Evolutionary conservation across 768 basidiomycete genomes (phyloP), one percentile per base, ranked within the genome.

Genomic region (Lactarius hatsudake): DNA sequence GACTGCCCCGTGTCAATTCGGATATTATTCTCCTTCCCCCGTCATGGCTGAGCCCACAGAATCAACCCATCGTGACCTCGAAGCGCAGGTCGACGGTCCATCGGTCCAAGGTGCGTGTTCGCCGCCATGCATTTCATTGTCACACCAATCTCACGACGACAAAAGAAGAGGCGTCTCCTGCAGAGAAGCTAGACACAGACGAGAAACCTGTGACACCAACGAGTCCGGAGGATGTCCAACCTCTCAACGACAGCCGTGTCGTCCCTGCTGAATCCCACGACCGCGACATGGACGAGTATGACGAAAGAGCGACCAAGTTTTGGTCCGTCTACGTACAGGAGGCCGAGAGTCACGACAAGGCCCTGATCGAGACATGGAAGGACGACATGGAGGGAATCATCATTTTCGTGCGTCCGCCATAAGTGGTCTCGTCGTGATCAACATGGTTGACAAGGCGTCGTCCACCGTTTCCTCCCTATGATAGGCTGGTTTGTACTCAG

Each of bases 371-470:
- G 66, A 75, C 76, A 57, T 80, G 79, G 79, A 80, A 79, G 65
- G 75, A 75, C 15, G 78, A 78, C 53, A 79, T 81, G 80, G 79
- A 81, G 66, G 74, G 75, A 23, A 77, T 79, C 53, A 74, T 79
- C 6, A 79, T 80, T 56, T 80, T 80, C 63, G 79, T 80, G 71
- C 53, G 78, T 57, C 13, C 12, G 6, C 51, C 51, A 26, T 53
- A 13, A 26, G 23, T 13, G 13, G 12, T 53, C 51, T n/a, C 43
- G 23, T 51, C 23, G 26, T 15, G 26, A 53, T 7, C 51, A 26
- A 26, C 51, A 15, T 26, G 13, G 5, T 32, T 57, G 34, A 57
- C n/a, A 18, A 20, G 8, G 56, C 18, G 18, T 13, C 32, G 9
- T 56, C 30, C 30, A 7, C 30, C 30, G 6, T 57, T 28, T 26